Evolutionary conservation across 2,329 filamentous ascomycete species (phyloP), one percentile per base, ranked within the genome.

Genomic region (Penicillium expansum): DNA sequence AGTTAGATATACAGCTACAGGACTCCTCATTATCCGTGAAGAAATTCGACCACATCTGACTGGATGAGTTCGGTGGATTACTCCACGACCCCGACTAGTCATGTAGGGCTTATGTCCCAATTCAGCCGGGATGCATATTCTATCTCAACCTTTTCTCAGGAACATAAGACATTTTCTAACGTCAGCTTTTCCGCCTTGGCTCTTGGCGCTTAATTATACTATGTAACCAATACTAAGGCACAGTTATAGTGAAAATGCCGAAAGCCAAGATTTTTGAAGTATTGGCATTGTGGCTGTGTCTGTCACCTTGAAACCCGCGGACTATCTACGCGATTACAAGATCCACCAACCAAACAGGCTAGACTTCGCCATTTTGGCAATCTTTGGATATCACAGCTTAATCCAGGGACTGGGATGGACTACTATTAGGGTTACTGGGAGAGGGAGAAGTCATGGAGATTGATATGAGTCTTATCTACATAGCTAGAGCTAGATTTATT

Each of bases 101-200:
- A 52, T 20, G 33, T 48, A 52, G 41, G 16, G 14, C 27, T 16
- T 18, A 39, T 6, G 24, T 32, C 48, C 24, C 6, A 35, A 32
- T 51, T 39, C 7, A 47, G 27, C 18, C 1, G 22, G 39, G 47
- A 44, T 56, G 38, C 14, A 32, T 20, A 38, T 39, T 20, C 52
- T 24, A 51, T 24, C 11, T 29, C 32, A 1, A 45, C 48, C 3
- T 24, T 33, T 32, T 11, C 14, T 10, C 5, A 20, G 47, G 41
- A 29, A 56, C 5, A 37, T 52, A 56, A 56, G 53, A 56, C 48
- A 56, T 52, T 52, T 56, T 32, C 48, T 52, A 29, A 52, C 53
- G 8, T 2, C 14, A 27, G 14, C 45, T 20, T 18, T 37, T 56
- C 53, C 53, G 53, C 32, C 48, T 56, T 18, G 48, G 48, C 32